phyloP scores from a whole-genome alignment of 805 yeast species.

The Zygoascus bituminiphila region DNA sequence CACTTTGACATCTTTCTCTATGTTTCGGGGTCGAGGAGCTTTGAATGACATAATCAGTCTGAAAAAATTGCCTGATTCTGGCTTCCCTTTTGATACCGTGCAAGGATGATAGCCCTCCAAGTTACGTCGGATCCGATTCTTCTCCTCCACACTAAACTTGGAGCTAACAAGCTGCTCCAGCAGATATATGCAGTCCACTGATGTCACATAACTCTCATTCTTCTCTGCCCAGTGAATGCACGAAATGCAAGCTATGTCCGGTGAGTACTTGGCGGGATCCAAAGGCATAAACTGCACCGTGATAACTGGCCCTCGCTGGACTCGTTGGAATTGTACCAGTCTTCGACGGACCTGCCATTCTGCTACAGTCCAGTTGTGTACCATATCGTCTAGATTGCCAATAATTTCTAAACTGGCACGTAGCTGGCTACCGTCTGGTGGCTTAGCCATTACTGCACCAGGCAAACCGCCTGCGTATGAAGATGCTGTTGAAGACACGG shows the following conservation, averaged over 20 bases:
- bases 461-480: not conserved
- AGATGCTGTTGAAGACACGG: not conserved
- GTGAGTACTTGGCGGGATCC: constrained; percentile 30
- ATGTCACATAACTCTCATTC: constrained; percentile 46
- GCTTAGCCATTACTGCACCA: constrained; percentile 2
- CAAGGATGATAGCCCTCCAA: constrained; percentile 54
- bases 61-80: constrained; percentile 34
- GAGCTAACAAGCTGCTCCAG: constrained; percentile 48
- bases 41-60: constrained; percentile 50
- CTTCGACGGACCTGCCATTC: constrained; percentile 39
- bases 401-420: constrained; percentile 25
- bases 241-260: constrained; percentile 41
- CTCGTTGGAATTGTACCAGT: constrained; percentile 40
- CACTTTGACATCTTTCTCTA: constrained; percentile 63
- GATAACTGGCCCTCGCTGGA: constrained; percentile 30
- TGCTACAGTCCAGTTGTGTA: constrained; percentile 39
- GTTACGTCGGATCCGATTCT: constrained; percentile 60
- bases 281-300: constrained; percentile 35
- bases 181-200: constrained; percentile 53
- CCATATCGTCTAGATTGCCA: constrained; percentile 30
- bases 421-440: constrained; percentile 4
- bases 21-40: constrained; percentile 58
- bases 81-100: constrained; percentile 45
- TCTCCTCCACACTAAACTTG: constrained; percentile 57
- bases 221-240: constrained; percentile 52